Base-by-base conservation (phyloP, 1,139 yeast species). In the Yarrowia galli region DNA sequence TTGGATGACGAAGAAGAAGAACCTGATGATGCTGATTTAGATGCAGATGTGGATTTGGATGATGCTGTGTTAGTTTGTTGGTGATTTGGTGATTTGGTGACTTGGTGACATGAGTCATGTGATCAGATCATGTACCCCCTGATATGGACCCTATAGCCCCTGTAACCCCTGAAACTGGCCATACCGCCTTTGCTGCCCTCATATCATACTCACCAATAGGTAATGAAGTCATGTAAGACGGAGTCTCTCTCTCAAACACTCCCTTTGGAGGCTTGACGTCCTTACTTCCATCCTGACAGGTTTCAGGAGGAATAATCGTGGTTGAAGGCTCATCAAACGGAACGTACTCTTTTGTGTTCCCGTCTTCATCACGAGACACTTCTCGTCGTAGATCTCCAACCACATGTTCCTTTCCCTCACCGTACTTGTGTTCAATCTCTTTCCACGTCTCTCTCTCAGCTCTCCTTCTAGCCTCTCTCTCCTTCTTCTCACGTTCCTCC, bases 381-480 rank as follows among this genome's bases (percentile, higher is more conserved):
- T 35, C 42, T 13, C 16, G 10, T 15, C 42, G 10, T 8, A 16
- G 5, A 18, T 35, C 28, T 7, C 56, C 40, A 13, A 28, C 38
- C 4, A 28, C 36, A 48, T 8, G 40, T 12, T 16, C 16, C 23
- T 54, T 54, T 9, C 60, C 45, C 22, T 23, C 22, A 2, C 45
- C 20, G 8, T 54, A 38, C 15, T 22, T 5, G 2, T 16, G 7
- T 35, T 54, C 60, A 12, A 36, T 38, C 20, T 54, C 58, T 32
- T 22, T 53, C 58, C 58, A 53, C 16, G 58, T 53, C 22, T 36
- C 58, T 6, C 16, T 22, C 20, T 18, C 35, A 16, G 60, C 60
- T 7, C 43, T 32, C n/a, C 8, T 16, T 3, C 32, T 20, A 15
- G 60, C 60, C 32, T n/a, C 60, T 1, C 18, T 10, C 25, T 22